Evolutionary conservation across 768 basidiomycete species (phyloP).

Genomic region (Suillus discolor): DNA sequence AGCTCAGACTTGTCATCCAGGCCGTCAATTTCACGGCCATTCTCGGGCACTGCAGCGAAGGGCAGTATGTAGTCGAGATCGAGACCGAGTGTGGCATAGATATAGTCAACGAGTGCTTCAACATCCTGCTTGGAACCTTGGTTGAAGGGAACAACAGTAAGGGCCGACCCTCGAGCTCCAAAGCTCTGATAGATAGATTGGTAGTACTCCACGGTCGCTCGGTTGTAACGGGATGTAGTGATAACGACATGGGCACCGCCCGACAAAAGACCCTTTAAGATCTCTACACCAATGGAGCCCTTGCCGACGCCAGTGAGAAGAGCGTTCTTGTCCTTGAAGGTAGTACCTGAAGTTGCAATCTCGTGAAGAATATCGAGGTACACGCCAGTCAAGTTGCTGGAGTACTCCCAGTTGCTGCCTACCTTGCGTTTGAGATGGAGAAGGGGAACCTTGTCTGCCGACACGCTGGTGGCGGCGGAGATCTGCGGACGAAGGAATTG

Average conservation of each 20-base stretch:
- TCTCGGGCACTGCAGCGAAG: slow-evolving; percentile 98
- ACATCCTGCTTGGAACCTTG: slow-evolving; percentile 99
- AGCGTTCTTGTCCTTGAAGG: slow-evolving; percentile 99
- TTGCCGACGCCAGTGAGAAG: slow-evolving; percentile 97
- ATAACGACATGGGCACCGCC: slow-evolving; percentile 97
- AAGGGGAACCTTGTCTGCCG: slow-evolving; percentile 88
- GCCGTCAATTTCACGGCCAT: slow-evolving; percentile 97
- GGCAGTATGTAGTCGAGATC: slow-evolving; percentile 99
- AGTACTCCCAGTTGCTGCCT: slow-evolving; percentile 94
- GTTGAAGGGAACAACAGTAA: slow-evolving; percentile 99
- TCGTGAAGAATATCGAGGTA: slow-evolving; percentile 98
- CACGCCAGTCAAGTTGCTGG: slow-evolving; percentile 91
- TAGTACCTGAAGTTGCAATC: slow-evolving; percentile 97
- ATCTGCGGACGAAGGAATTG: slow-evolving; percentile 95
- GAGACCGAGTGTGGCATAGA: slow-evolving; percentile 92
- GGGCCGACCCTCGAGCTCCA: slow-evolving; percentile 93
- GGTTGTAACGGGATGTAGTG: slow-evolving; percentile 97
- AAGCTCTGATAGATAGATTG: slow-evolving; percentile 96
- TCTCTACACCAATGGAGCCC: slow-evolving; percentile 97
- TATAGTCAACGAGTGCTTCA: slow-evolving; percentile 97
- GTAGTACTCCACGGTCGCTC: slow-evolving; percentile 96
- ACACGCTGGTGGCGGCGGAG: slow-evolving; percentile 67
- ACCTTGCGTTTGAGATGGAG: slow-evolving; percentile 97
- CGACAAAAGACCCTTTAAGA: slow-evolving; percentile 93
- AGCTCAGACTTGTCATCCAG: slow-evolving; percentile 97